phyloP scores from a whole-genome alignment of 371 early-diverging fungal species.

The Rhizopus arrhizus region DNA sequence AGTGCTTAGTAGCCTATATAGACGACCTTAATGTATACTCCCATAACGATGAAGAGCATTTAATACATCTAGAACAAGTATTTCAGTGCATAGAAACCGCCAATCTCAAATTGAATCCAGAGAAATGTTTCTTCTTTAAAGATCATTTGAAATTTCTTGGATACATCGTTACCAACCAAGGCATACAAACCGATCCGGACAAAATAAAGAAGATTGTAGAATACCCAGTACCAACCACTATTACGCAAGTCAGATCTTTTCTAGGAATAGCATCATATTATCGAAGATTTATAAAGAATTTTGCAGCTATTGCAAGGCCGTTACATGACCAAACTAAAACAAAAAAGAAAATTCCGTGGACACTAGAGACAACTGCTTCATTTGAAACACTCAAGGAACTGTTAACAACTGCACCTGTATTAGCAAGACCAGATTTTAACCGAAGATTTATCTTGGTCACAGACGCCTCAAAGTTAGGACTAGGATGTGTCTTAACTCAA shows the following conservation, averaged over 20 bases:
- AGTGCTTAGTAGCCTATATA: conserved; percentile 1
- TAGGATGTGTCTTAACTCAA: conserved; percentile 6
- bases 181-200: not conserved
- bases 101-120: not conserved
- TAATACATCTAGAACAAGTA: not conserved
- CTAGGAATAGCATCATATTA: conserved; percentile 7
- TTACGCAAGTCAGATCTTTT: not conserved
- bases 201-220: conserved; percentile 6
- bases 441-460: not conserved
- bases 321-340: conserved; percentile 7
- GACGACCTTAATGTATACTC: conserved; percentile 8
- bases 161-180: conserved; percentile 1
- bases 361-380: not conserved
- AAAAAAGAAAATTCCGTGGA: not conserved
- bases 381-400: conserved; percentile 7
- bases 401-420: not conserved
- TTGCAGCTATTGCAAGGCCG: conserved; percentile 3
- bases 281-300: not conserved
- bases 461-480: conserved; percentile 1
- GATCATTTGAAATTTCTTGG: conserved; percentile 2
- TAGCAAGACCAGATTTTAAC: not conserved
- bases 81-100: not conserved
- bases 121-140: conserved; percentile 6
- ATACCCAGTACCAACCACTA: conserved; percentile 1
- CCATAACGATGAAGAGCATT: not conserved